Conservation (phyloP, 2,329 filamentous ascomycete genomes). For the Dichotomopilus funicola region DNA sequence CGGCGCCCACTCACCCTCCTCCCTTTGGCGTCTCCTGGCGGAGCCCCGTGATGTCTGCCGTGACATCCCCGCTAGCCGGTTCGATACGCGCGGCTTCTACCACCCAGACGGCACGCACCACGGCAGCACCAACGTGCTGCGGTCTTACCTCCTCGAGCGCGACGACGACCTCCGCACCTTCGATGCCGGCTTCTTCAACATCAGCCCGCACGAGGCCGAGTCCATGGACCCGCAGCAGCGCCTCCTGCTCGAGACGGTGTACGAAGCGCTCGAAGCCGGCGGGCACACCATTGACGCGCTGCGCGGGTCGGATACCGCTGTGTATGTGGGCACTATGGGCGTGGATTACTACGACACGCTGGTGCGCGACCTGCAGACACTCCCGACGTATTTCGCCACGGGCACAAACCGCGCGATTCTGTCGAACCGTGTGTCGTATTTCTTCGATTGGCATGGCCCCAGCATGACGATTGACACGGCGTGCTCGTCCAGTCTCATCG, state of each 20-base stretch:
- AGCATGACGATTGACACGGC: conserved; percentile 19
- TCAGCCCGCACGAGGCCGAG: conserved; percentile 13
- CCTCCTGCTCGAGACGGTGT: conserved; percentile 16
- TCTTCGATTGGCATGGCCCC: conserved; percentile 24
- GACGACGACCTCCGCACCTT: conserved; percentile 8
- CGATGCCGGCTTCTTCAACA: conserved; percentile 17
- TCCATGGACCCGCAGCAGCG: conserved; percentile 19
- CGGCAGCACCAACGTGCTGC: conserved; percentile 12
- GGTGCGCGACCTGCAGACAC: neutral
- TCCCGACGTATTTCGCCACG: conserved; percentile 14
- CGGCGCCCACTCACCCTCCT: no score
- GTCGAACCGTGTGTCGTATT: conserved; percentile 33
- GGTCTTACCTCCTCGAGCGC: conserved; percentile 11
- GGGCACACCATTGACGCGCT: neutral
- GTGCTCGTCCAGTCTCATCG: conserved; percentile 11
- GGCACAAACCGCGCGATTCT: conserved; percentile 27
- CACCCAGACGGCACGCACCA: conserved; percentile 9
- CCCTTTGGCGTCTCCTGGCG: neutral
- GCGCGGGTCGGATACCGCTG: neutral
- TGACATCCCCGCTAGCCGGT: conserved; percentile 1
- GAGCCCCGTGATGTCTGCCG: neutral
- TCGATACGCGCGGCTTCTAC: conserved; percentile 13
- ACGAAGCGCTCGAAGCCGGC: conserved; percentile 12
- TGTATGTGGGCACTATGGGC: neutral
- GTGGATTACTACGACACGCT: neutral